Base-by-base conservation (phyloP, 495 filamentous ascomycete genomes). In the Neurospora sp. region DNA sequence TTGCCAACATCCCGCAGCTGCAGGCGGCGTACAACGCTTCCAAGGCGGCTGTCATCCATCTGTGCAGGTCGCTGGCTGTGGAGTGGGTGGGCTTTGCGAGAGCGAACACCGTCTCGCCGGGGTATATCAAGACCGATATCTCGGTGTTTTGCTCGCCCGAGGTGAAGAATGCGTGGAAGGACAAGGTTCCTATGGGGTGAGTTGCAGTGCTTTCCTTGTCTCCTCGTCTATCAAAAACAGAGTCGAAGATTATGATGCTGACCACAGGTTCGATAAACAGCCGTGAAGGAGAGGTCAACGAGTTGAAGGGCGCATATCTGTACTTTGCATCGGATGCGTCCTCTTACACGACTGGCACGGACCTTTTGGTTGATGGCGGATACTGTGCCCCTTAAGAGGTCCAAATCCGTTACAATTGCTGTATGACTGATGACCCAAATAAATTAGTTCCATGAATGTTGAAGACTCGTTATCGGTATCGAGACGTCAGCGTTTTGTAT, bases 61-160 rank as follows among this genome's bases (percentile, higher is more conserved):
- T 96, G n/a, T 93, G 91, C 89, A 89, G 87, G 79, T 92, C 90
- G 22, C 85, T 97, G 14, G 92, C 94, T 2, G 87, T 97, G 37
- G 94, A 97, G 80, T 97, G 93, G 93, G 88, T 92, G 27, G 90
- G 89, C 38, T 97, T 93, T 78, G 94, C 94, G 10, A 87, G 94
- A 37, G 91, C 87, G 70, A 97, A 97, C 81, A 89, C 89, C 31
- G 82, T 97, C 40, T 94, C 91, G 4, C 94, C 94, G 1, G 94
- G 94, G 5, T 97, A 96, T 79, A 96, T 97, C 74, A 88, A 87
- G 35, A 97, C 93, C 1, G 93, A 93, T 76, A 91, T 97, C 76
- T 92, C 91, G 42, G 83, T 85, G 75, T 97, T 94, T 76, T 88
- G 92, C 9, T 84, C 90, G 0, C 76, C 87, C 42, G 90, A 92